Conservation (phyloP, 2,329 filamentous ascomycete genomes). For the Aspergillus udagawae region DNA sequence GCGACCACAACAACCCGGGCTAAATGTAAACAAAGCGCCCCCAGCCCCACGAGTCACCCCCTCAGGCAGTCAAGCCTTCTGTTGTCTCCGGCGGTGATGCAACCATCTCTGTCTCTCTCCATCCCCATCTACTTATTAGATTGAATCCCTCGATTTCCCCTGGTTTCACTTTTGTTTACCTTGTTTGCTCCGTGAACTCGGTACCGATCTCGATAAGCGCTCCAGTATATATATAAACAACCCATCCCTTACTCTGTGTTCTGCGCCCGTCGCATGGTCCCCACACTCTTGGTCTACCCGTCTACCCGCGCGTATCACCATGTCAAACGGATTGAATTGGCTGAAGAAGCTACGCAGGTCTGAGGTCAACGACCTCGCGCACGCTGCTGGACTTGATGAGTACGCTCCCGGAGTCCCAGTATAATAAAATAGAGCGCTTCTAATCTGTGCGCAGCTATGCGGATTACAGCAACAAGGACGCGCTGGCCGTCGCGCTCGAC, state of each 20-base stretch:
- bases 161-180: neutral
- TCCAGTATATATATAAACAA: neutral
- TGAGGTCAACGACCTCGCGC: slow-evolving; percentile 71
- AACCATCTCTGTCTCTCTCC: slow-evolving; percentile 3
- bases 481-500: slow-evolving; percentile 73
- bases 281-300: slow-evolving; percentile 39
- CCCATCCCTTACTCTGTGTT: slow-evolving; percentile 6
- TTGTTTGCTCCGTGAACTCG: neutral
- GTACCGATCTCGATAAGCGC: neutral
- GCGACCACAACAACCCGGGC: neutral
- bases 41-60: slow-evolving; percentile 8
- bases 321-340: slow-evolving; percentile 67
- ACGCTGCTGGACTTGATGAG: slow-evolving; percentile 67
- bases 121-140: slow-evolving; percentile 4
- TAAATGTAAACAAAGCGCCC: slow-evolving; percentile 22
- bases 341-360: slow-evolving; percentile 77
- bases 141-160: slow-evolving; percentile 11
- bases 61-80: neutral
- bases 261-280: slow-evolving; percentile 43
- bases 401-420: slow-evolving; percentile 47
- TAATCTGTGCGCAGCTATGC: slow-evolving; percentile 47
- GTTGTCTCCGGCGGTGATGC: slow-evolving; percentile 7
- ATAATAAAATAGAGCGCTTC: neutral
- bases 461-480: slow-evolving; percentile 69
- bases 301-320: slow-evolving; percentile 37